Evolutionary conservation across 192 early-diverging fungal species (phyloP).

Genomic region (Thoreauomyces humboldtii): DNA sequence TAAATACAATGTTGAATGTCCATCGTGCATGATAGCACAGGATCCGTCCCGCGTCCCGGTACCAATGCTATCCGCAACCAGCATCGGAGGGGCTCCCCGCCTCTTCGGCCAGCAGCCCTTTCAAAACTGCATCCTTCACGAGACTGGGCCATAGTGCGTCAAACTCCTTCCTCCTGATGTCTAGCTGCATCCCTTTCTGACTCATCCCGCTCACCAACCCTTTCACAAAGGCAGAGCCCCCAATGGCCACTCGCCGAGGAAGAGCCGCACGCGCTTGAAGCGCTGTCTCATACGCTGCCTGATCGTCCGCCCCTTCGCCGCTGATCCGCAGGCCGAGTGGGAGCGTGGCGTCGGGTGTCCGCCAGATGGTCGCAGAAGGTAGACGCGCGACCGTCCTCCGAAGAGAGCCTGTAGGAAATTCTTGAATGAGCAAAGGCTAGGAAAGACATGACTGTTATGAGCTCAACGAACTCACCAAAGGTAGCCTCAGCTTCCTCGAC

Average conservation of each 20-base stretch:
- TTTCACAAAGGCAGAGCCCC: not conserved
- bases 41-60: too few relatives aligned
- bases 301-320: not conserved
- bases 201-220: not conserved
- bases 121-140: conserved; percentile 17
- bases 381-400: conserved; percentile 8
- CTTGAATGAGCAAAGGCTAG: not conserved
- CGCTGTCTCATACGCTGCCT: not conserved
- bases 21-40: too few relatives aligned
- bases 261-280: not conserved
- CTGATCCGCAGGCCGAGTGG: conserved; percentile 7
- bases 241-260: not conserved
- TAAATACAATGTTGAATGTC: too few relatives aligned
- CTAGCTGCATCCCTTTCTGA: not conserved
- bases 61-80: too few relatives aligned
- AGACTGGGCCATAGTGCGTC: conserved; percentile 10
- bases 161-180: not conserved
- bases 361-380: not conserved
- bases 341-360: conserved; percentile 1
- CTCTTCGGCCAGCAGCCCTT: conserved; percentile 11
- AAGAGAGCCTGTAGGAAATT: not conserved
- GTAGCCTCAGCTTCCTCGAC: conserved; percentile 16
- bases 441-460: not conserved
- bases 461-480: conserved; percentile 20
- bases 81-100: too few relatives aligned